A percentile compares a stretch with the other conserved stretches of the same genome.
Evolutionary conservation across 2,329 filamentous ascomycete genomes (phyloP).

Genomic region (Trichoderma atrobrunneum): DNA sequence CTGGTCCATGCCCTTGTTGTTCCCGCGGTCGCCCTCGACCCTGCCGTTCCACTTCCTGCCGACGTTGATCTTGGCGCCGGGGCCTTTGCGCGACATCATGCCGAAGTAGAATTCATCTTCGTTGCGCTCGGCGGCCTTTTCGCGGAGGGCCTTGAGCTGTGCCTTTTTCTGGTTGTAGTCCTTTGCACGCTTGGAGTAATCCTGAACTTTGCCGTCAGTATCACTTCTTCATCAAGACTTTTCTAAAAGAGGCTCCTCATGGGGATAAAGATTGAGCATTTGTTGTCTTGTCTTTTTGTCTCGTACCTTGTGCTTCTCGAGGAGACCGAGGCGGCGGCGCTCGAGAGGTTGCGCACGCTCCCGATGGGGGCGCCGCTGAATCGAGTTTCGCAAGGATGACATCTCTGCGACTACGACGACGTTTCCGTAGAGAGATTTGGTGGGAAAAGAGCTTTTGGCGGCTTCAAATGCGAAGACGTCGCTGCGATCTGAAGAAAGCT

Average conservation of each 20-base stretch:
- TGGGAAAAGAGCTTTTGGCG: neutral
- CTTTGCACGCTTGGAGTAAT: conserved; percentile 62
- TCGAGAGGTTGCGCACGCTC: conserved; percentile 86
- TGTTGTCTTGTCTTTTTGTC: neutral
- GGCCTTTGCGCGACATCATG: conserved; percentile 62
- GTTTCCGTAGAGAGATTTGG: neutral
- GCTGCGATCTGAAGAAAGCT: neutral
- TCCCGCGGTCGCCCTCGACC: conserved; percentile 57
- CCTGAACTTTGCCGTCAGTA: conserved; percentile 36
- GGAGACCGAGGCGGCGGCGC: conserved; percentile 80
- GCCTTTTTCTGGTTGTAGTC: conserved; percentile 66
- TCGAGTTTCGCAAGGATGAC: conserved; percentile 61
- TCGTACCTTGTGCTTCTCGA: conserved; percentile 88
- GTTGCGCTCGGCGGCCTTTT: conserved; percentile 64
- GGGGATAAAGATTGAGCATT: neutral
- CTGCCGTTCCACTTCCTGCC: conserved; percentile 55
- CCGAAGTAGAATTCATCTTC: conserved; percentile 73
- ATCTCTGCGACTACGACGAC: conserved; percentile 31
- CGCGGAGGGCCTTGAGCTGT: conserved; percentile 56
- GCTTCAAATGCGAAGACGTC: neutral
- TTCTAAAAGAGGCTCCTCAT: neutral
- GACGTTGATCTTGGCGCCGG: conserved; percentile 47
- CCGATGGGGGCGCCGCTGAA: conserved; percentile 79
- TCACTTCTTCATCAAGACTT: neutral
- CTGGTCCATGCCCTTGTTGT: conserved; percentile 53